Base-by-base conservation (phyloP, 768 basidiomycete species). In the Ephemerocybe angulata region DNA sequence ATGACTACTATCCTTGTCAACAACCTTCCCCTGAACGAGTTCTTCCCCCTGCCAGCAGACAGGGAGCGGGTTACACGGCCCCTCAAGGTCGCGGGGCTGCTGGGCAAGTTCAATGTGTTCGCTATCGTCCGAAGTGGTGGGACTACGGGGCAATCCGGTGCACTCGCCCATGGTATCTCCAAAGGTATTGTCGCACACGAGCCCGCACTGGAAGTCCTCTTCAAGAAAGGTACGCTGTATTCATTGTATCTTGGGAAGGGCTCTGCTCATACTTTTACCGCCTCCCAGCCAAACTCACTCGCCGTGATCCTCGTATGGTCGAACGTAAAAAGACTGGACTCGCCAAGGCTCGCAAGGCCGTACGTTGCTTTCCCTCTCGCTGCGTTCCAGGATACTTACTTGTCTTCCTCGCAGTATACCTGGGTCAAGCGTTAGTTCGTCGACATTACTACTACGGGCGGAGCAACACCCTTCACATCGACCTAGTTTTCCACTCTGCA, bases 261-360 rank as follows among this genome's bases (percentile, higher is more conserved):
- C 27, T 19, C 13, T 24, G 19, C 56, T 35, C n/a, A 37, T 24
- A 11, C 46, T 57, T 55, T 60, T 31, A 53, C 50, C 28, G 15
- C 50, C 58, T 46, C 58, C 55, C 66, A 97, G 95, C 90, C 56
- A 88, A 92, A 75, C 75, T 95, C 44, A 72, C 93, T 55, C 84
- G 85, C 68, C 85, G 95, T 63, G 96, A 99, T 77, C 93, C 94
- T 43, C 88, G 97, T 71, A 91, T 96, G 91, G 95, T 97, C 28
- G 96, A 99, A 74, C 81, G 96, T 63, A 99, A 99, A 77, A 99
- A 99, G 82, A 91, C 96, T 15, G 92, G 92, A 55, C 70, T 84
- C 64, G 84, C 88, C 56, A 97, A 97, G 76, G 93, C 96, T 56
- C 85, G 95, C 71, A 94, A 95, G 74, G 80, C 81, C 75, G 93